Base-by-base conservation (phyloP, 2,329 filamentous ascomycete species). In the Nigrograna mackinnonii region DNA sequence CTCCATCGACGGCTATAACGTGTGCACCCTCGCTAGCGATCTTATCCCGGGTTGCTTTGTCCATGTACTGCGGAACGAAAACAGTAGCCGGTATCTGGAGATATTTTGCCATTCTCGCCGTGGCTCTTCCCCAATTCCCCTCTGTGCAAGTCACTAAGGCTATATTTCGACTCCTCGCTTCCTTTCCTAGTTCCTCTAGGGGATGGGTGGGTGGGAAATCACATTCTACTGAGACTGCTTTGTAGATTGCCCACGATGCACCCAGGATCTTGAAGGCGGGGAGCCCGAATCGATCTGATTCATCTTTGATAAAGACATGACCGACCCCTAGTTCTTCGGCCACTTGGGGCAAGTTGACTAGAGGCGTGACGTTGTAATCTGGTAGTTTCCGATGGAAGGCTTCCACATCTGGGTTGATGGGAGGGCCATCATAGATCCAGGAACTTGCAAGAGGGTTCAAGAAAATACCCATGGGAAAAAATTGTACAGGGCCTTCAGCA, bases 261-360 rank as follows among this genome's bases (percentile, higher is more conserved):
- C 88, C 89, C 0, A 91, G 77, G 33, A 91, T 87, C 66, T 94
- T 94, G 74, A 91, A 92, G 0, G 87, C 79, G 0, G 86, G 85
- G 2, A 91, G 73, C 0, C 84, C 83, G 26, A 89, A 80, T 4
- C 87, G 79, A 39, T 69, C 73, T 20, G 79, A 83, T 63, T 92
- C 87, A 54, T 91, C 82, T 58, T 92, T 92, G 49, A 91, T 57
- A 26, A 84, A 75, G 3, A 91, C 72, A 4, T 75, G 69, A 5
- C 52, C 46, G 4, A 68, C n/a, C n/a, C 79, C 79, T 0, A 90
- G 64, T 12, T 83, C 74, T 2, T 69, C 52, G 0, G 86, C 84
- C 1, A 89, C 49, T 0, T 67, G 54, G 0, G 75, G 69, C 0
- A 90, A 70, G 0, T 70, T 51, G 6, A 78, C 61, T 0, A 90